Percentiles rank a stretch among this genome's conserved stretches.
phyloP scores from a whole-genome alignment of 2,329 filamentous ascomycete genomes.

The Claviceps sorghi region DNA sequence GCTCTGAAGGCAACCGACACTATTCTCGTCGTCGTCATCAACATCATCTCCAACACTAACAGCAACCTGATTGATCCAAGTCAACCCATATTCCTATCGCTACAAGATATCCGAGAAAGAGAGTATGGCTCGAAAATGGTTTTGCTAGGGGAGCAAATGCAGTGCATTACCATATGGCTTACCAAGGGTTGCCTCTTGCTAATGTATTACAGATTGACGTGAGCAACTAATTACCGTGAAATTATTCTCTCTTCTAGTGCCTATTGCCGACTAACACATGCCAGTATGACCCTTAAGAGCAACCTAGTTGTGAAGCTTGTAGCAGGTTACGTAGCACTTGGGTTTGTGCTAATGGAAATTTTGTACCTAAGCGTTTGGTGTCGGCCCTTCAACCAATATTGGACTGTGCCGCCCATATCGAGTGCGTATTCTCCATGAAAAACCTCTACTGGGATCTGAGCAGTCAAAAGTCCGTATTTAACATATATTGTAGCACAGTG shows the following conservation, averaged over 20 bases:
- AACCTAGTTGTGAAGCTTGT: constrained; percentile 34
- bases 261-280: background rate
- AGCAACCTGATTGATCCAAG: constrained; percentile 44
- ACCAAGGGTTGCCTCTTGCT: constrained; percentile 43
- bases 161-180: constrained; percentile 42
- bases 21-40: constrained; percentile 37
- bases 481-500: constrained; percentile 32
- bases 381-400: constrained; percentile 40
- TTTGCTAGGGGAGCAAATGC: constrained; percentile 45
- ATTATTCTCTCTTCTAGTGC: background rate
- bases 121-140: constrained; percentile 46
- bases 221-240: constrained; percentile 9
- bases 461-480: background rate
- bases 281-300: constrained; percentile 30
- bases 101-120: constrained; percentile 26
- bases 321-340: constrained; percentile 28
- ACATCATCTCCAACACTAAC: constrained; percentile 38
- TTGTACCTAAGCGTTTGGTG: constrained; percentile 38
- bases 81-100: constrained; percentile 27
- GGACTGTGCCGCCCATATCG: constrained; percentile 38
- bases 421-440: constrained; percentile 15
- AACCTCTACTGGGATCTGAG: background rate
- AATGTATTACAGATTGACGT: constrained; percentile 42
- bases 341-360: constrained; percentile 37
- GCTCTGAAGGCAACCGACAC: constrained; percentile 32